Base-by-base conservation (phyloP, 164 flowering plant species). In the Macadamia tetraphylla region DNA sequence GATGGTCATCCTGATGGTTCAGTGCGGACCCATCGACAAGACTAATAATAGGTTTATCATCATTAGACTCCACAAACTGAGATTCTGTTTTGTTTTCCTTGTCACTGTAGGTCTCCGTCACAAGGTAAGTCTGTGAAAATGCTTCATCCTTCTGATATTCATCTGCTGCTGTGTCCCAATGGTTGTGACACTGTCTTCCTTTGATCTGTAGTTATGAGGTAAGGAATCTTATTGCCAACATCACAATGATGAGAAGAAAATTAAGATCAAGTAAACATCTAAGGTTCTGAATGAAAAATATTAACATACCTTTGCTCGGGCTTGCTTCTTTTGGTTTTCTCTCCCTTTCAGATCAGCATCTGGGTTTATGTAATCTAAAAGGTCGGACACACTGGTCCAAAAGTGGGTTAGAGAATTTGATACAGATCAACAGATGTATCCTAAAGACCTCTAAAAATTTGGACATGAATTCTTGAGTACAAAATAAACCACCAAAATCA, bases 341-440 rank as follows among this genome's bases (percentile, higher is more conserved):
- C 91, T 86, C 61, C 83, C 89, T 79, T 88, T 92, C 60, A 80
- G 68, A 71, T 88, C 96, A 63, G 87, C 80, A 74, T 90, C 91
- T 32, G 97, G 98, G 52, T 90, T 74, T 76, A 93, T 93, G 58
- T 83, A 93, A 78, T 93, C 97, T 80, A 90, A 79, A 52, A 90
- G 87, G 70, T 93, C 98, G 44, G 97, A 90, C 32, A 90, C 98
- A 80, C 97, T 92, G 84, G 68, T 73, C 58, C 64, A 76, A 65
- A 70, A 51, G 18, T 9, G 14, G 58, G 18, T 73, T 56, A 70
- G 23, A 43, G 42, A 62, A 15, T 70, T 42, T 64, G 57, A 64
- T 52, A 12, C 29, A 18, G 3, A 63, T 9, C 8, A 46, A 49
- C 14, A 0, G n/a, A 30, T 18, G 44, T 40, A 40, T 9, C 12